Percentiles rank a stretch among this genome's conserved stretches.
These are phyloP conservation scores for Xylaria sp. DNA, from an alignment of 2,329 filamentous ascomycete genomes.

Conservation along the genomic window DNA sequence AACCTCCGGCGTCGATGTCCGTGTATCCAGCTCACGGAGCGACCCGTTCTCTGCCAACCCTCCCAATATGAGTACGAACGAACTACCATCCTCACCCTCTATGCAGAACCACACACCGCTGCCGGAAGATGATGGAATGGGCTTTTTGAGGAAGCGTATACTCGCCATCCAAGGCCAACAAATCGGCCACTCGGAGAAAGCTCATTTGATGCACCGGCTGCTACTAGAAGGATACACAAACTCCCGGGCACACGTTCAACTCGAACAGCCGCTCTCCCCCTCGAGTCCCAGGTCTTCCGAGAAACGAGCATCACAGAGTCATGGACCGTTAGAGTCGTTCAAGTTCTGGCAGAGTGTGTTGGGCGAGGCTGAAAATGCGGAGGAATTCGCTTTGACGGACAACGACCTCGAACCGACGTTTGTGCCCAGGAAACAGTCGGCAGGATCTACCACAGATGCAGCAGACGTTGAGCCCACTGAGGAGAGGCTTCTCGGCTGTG, in stretches of 20 bases:
- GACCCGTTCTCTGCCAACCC: slow-evolving; percentile 30
- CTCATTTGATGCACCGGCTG: slow-evolving; percentile 74
- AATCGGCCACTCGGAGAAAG: slow-evolving; percentile 71
- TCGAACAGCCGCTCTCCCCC: slow-evolving; percentile 48
- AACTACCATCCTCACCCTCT: slow-evolving; percentile 26
- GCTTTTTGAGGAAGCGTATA: slow-evolving; percentile 72
- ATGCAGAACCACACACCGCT: slow-evolving; percentile 51
- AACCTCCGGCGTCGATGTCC: slow-evolving; percentile 20
- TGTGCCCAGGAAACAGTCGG: slow-evolving; percentile 62
- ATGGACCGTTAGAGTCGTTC: slow-evolving; percentile 62
- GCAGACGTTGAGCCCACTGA: slow-evolving; percentile 52
- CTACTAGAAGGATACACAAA: slow-evolving; percentile 75
- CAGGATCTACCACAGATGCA: slow-evolving; percentile 54
- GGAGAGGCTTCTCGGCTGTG: slow-evolving; percentile 75
- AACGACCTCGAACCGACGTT: slow-evolving; percentile 76
- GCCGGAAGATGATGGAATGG: slow-evolving; percentile 84
- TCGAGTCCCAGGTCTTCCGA: slow-evolving; percentile 55
- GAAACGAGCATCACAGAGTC: slow-evolving; percentile 50
- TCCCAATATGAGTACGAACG: slow-evolving; percentile 33
- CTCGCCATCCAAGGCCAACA: slow-evolving; percentile 72
- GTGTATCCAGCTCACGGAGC: slow-evolving; percentile 25
- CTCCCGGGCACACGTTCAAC: slow-evolving; percentile 50
- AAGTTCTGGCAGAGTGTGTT: slow-evolving; percentile 67
- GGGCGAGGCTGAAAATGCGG: slow-evolving; percentile 52
- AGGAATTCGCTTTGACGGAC: slow-evolving; percentile 63